Conservation (phyloP, 345 rosid species). For the Camelina neglecta region DNA sequence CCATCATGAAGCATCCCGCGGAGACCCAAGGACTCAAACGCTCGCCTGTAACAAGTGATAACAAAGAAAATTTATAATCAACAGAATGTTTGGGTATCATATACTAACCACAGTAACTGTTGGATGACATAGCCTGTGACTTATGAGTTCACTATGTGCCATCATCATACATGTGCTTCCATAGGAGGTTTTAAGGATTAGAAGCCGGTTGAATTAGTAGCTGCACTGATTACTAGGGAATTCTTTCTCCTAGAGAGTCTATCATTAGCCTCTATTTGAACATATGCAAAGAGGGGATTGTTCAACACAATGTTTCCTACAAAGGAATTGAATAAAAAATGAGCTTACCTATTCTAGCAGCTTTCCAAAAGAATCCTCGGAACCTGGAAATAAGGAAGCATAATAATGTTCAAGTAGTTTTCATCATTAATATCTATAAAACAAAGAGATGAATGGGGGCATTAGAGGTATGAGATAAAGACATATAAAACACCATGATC, state of each 20-base stretch:
- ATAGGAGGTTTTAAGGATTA: background rate
- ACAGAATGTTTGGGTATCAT: background rate
- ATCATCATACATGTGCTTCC: constrained; percentile 8
- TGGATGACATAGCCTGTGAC: background rate
- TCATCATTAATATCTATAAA: background rate
- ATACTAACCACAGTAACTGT: background rate
- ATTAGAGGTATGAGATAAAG: background rate
- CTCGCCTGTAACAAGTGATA: constrained; percentile 61
- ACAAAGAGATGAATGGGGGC: background rate
- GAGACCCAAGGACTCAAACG: constrained; percentile 97
- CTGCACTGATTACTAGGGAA: background rate
- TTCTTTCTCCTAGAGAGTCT: constrained; percentile 15
- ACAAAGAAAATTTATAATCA: constrained; percentile 17
- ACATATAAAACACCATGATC: background rate
- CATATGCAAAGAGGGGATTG: background rate
- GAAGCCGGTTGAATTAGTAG: background rate
- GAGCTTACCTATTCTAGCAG: constrained; percentile 89
- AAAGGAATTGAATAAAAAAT: constrained; percentile 7
- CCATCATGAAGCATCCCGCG: constrained; percentile 89
- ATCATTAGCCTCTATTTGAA: background rate
- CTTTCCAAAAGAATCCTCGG: constrained; percentile 97
- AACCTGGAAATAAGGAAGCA: constrained; percentile 54
- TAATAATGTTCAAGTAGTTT: background rate
- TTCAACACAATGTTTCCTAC: background rate
- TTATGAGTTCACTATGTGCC: constrained; percentile 2